Evolutionary conservation across 192 early-diverging fungal genomes (phyloP).

Genomic region (Cetraspora pellucida): DNA sequence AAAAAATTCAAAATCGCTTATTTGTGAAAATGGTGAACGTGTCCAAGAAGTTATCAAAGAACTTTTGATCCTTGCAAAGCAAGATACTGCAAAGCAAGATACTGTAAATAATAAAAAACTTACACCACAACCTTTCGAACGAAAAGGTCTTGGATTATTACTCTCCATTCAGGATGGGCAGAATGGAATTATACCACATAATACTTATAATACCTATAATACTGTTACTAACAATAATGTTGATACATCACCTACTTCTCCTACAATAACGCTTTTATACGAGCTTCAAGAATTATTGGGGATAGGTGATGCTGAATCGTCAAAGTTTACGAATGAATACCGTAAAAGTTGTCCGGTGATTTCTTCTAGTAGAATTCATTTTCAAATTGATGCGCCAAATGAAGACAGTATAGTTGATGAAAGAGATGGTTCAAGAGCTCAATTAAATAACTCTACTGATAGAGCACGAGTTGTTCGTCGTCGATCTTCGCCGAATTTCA

Average conservation of each 20-base stretch:
- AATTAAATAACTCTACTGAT: neutral
- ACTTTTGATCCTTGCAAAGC: conserved; percentile 25
- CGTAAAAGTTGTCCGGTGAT: conserved; percentile 12
- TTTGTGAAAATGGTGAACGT: neutral
- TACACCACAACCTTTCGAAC: neutral
- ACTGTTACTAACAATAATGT: neutral
- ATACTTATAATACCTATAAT: neutral
- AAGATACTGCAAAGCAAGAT: conserved; percentile 18
- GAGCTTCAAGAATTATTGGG: conserved; percentile 31
- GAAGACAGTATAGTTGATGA: conserved; percentile 3
- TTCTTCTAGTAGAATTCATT: neutral
- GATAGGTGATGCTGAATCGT: neutral
- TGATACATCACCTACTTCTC: conserved; percentile 9
- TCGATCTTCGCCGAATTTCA: conserved; percentile 25
- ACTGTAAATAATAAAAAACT: conserved; percentile 1
- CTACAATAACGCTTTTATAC: conserved; percentile 22
- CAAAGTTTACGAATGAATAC: conserved; percentile 16
- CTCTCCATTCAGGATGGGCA: neutral
- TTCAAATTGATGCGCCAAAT: neutral
- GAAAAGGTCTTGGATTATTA: conserved; percentile 21
- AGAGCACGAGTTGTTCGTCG: conserved; percentile 7
- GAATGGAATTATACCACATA: too few relatives aligned
- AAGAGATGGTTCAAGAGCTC: neutral
- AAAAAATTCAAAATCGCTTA: neutral
- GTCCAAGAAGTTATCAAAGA: conserved; percentile 15